These are phyloP conservation scores for Lachnellula hyalina DNA, from an alignment of 2,329 filamentous ascomycete genomes.

Conservation along the genomic window DNA sequence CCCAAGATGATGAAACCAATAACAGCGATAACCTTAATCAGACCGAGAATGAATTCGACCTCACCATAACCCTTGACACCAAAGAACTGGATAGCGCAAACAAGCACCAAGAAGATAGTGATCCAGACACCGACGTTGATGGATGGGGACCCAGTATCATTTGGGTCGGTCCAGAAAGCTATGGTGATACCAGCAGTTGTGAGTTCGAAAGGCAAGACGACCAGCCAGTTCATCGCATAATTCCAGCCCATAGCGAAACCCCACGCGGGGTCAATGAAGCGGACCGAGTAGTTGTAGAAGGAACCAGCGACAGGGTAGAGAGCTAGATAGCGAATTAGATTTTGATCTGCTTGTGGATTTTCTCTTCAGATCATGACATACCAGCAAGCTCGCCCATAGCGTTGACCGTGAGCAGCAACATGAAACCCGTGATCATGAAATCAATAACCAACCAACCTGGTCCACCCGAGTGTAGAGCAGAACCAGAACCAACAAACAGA, in stretches of 20 bases:
- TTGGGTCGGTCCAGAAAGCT: slow-evolving; percentile 64
- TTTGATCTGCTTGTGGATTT: neutral
- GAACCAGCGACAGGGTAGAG: slow-evolving; percentile 89
- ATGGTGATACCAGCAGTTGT: slow-evolving; percentile 82
- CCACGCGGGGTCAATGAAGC: slow-evolving; percentile 93
- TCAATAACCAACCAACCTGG: slow-evolving; percentile 73
- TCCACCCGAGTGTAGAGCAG: slow-evolving; percentile 42
- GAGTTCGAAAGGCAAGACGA: slow-evolving; percentile 78
- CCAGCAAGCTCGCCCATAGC: slow-evolving; percentile 89
- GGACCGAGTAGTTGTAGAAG: slow-evolving; percentile 85
- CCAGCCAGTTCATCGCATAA: slow-evolving; percentile 83
- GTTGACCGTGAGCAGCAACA: slow-evolving; percentile 58
- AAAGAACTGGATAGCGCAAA: slow-evolving; percentile 79
- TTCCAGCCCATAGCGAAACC: slow-evolving; percentile 95
- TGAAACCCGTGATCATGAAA: slow-evolving; percentile 72
- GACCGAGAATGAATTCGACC: slow-evolving; percentile 83
- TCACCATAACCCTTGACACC: slow-evolving; percentile 86
- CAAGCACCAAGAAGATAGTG: slow-evolving; percentile 72
- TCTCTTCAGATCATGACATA: slow-evolving; percentile 41
- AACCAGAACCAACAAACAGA: slow-evolving; percentile 44
- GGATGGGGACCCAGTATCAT: slow-evolving; percentile 38
- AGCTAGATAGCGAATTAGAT: slow-evolving; percentile 10
- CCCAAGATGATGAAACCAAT: slow-evolving; percentile 74
- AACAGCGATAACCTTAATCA: slow-evolving; percentile 79
- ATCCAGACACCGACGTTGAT: slow-evolving; percentile 66